Conservation (phyloP, 345 rosid genomes). For the Firmiana major region DNA sequence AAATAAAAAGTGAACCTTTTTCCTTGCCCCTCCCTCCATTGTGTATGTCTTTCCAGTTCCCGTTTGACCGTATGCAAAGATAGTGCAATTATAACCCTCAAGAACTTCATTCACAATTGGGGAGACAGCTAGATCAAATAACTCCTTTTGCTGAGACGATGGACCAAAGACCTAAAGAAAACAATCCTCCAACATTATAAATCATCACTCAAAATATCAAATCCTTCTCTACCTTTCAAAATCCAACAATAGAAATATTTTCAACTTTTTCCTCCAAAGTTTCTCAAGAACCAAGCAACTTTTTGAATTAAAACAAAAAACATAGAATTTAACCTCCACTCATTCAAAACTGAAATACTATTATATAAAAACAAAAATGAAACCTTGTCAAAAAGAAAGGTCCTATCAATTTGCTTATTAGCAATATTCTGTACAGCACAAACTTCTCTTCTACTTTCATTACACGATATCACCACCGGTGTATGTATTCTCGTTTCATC, state of each 20-base stretch:
- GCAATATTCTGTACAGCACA: constrained; percentile 83
- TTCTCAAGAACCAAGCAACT: neutral
- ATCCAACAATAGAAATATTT: neutral
- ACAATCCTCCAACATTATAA: neutral
- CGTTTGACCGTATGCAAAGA: constrained; percentile 98
- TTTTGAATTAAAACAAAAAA: no score
- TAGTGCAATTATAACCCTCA: constrained; percentile 97
- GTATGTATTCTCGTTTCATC: constrained; percentile 73
- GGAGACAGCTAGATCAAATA: constrained; percentile 74
- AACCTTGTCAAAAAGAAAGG: constrained; percentile 94
- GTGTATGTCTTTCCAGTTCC: constrained; percentile 99
- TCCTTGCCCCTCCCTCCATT: constrained; percentile 98
- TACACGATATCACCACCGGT: constrained; percentile 84
- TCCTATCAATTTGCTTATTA: constrained; percentile 93
- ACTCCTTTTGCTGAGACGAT: constrained; percentile 76
- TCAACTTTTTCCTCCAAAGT: neutral
- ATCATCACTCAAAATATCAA: neutral
- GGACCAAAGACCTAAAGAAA: constrained; percentile 84
- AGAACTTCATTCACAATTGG: constrained; percentile 98
- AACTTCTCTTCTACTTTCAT: constrained; percentile 88
- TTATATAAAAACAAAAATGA: neutral
- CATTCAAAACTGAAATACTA: neutral
- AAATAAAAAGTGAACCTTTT: constrained; percentile 49
- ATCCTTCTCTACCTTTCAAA: no score
- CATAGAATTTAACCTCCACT: neutral